Conservation (phyloP, 1,284 basidiomycete genomes). For the Marasmius sp. region DNA sequence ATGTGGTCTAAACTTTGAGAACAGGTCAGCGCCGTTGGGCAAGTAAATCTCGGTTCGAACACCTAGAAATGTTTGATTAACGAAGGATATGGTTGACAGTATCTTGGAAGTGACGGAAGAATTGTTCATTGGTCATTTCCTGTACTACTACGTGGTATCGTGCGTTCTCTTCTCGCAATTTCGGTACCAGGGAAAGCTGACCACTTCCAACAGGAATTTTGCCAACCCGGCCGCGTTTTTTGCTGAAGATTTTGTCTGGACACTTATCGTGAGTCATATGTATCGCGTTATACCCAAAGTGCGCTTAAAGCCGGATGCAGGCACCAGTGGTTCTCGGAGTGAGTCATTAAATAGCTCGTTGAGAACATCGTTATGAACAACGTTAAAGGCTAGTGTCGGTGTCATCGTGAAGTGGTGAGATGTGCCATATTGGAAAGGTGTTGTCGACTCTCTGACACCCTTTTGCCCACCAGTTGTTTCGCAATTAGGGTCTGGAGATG, state of each 20-base stretch:
- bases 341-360: not conserved
- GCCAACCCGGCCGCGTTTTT: conserved; percentile 1
- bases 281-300: not conserved
- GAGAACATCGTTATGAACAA: not conserved
- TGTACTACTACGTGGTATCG: conserved; percentile 16
- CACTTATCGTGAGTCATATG: not conserved
- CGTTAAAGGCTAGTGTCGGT: conserved; percentile 4
- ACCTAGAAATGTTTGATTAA: not conserved
- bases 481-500: conserved; percentile 16
- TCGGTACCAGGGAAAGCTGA: not conserved
- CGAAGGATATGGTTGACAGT: not conserved
- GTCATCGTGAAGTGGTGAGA: conserved; percentile 13
- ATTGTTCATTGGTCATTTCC: conserved; percentile 15
- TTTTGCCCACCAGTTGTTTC: conserved; percentile 5
- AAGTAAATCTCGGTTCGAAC: not conserved
- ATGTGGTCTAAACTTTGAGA: not conserved
- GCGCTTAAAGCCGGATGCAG: not conserved
- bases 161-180: not conserved
- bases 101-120: conserved; percentile 10
- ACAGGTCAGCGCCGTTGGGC: not conserved
- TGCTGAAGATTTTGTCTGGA: conserved; percentile 6
- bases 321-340: not conserved
- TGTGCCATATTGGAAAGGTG: no score
- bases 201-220: conserved; percentile 3
- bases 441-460: not conserved